Evolutionary conservation across 805 yeast genomes (phyloP).

Genomic region (Wickerhamiella azyma): DNA sequence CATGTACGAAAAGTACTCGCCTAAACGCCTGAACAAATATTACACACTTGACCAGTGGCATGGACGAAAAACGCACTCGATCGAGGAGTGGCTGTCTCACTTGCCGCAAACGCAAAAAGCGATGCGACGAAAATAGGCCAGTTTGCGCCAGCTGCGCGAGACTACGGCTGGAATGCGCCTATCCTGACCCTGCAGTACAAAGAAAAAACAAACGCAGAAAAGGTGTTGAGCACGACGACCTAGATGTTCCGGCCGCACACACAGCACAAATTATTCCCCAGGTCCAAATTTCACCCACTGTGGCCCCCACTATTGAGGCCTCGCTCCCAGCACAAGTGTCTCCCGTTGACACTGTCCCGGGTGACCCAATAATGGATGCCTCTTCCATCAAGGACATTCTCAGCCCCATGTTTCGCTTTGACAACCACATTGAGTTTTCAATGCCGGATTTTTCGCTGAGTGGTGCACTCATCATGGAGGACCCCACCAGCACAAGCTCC

Average conservation of each 20-base stretch:
- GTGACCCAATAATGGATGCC: not conserved
- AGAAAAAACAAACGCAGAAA: constrained; percentile 27
- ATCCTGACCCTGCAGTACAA: constrained; percentile 64
- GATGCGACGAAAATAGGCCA: constrained; percentile 64
- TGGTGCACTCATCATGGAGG: not conserved
- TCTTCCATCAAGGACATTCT: not conserved
- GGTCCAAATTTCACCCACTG: no score
- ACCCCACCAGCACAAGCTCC: not conserved
- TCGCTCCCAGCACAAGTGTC: no score
- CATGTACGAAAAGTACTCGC: not conserved
- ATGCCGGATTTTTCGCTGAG: constrained; percentile 4
- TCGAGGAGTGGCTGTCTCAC: constrained; percentile 51
- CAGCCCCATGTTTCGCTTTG: constrained; percentile 2
- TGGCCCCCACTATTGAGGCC: no score
- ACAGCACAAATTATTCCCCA: no score
- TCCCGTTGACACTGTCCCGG: not conserved
- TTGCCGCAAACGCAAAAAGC: constrained; percentile 61
- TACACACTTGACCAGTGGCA: not conserved
- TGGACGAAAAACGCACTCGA: constrained; percentile 6
- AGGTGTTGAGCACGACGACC: not conserved
- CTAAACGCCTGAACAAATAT: not conserved
- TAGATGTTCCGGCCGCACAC: no score
- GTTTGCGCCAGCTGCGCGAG: constrained; percentile 52
- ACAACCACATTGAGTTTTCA: not conserved
- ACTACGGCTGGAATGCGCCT: constrained; percentile 47